These are phyloP conservation scores for Ustilago sp. DNA, from an alignment of 1,284 basidiomycete species.

Conservation along the genomic window DNA sequence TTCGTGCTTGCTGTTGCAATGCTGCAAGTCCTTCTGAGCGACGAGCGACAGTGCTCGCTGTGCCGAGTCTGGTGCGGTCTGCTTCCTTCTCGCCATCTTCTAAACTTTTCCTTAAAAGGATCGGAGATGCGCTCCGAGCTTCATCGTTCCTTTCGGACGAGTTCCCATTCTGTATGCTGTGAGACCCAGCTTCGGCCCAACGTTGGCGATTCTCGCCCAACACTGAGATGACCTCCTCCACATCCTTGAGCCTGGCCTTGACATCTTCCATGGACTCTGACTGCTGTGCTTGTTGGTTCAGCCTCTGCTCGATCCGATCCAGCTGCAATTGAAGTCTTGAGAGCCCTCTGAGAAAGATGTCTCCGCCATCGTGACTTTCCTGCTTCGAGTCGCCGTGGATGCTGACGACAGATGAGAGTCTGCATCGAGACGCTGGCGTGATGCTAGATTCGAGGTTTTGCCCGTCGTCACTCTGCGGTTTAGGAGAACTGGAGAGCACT, in stretches of 20 bases:
- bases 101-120: background rate
- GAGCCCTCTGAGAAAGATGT: constrained; percentile 24
- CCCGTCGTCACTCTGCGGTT: constrained; percentile 14
- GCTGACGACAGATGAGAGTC: constrained; percentile 13
- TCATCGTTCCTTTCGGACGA: background rate
- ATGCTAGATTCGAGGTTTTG: background rate
- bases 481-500: constrained; percentile 8
- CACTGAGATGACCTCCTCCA: constrained; percentile 43
- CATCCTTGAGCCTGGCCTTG: constrained; percentile 36
- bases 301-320: constrained; percentile 37
- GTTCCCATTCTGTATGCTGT: background rate
- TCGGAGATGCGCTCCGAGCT: background rate
- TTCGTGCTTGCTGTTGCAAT: constrained; percentile 19
- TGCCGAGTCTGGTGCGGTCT: background rate
- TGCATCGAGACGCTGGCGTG: constrained; percentile 11
- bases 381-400: constrained; percentile 8
- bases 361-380: constrained; percentile 1
- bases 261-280: constrained; percentile 31
- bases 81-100: background rate
- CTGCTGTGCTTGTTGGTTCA: constrained; percentile 24
- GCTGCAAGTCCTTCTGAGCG: constrained; percentile 2
- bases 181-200: constrained; percentile 15
- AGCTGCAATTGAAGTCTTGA: constrained; percentile 36
- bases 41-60: background rate
- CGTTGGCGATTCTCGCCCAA: constrained; percentile 31